Evolutionary conservation across 768 basidiomycete genomes (phyloP), one percentile per base, ranked within the genome.

Genomic region (Rhizopogon vinicolor): DNA sequence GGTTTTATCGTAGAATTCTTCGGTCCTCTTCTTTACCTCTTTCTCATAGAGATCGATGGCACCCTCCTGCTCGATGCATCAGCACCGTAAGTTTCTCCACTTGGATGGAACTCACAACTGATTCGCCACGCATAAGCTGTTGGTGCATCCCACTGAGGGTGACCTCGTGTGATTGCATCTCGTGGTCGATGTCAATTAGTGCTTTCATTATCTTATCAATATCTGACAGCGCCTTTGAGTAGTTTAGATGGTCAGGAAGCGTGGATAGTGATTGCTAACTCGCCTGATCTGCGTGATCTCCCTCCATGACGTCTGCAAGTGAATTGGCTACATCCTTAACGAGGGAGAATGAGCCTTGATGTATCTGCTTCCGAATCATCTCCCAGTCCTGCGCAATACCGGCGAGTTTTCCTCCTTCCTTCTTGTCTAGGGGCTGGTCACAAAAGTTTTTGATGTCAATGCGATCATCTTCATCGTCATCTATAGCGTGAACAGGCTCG

Each of bases 141-240:
- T 89, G 83, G 40, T 84, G 72, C 7, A 93, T 69, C 7, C 75
- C 76, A 31, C 76, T 74, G 45, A 93, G 68, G 6, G 77, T 72
- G 28, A 74, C 59, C 54, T 79, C 78, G 59, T 91, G 84, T 4
- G 75, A 70, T 14, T 68, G 70, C 74, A 91, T 82, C 61, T 86
- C 82, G 3, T 78, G 71, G 44, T 82, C 75, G 13, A 87, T 76
- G 62, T 92, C 89, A 22, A 93, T 72, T 3, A 89, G 73, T 44
- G 80, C 75, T 62, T 79, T 84, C 81, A 93, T 87, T 46, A 86
- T 74, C 19, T 45, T 40, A 55, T 95, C 91, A 3, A 93, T 74
- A 58, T 82, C 76, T 18, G 68, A 70, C 22, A 90, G 64, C 35
- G 76, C 74, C 87, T 89, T 55, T 39, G 50, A 46, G 46, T 18